Percentiles rank a stretch among this genome's conserved stretches.
Conservation (phyloP, 1,139 yeast genomes). For the Candida glucosophila region DNA sequence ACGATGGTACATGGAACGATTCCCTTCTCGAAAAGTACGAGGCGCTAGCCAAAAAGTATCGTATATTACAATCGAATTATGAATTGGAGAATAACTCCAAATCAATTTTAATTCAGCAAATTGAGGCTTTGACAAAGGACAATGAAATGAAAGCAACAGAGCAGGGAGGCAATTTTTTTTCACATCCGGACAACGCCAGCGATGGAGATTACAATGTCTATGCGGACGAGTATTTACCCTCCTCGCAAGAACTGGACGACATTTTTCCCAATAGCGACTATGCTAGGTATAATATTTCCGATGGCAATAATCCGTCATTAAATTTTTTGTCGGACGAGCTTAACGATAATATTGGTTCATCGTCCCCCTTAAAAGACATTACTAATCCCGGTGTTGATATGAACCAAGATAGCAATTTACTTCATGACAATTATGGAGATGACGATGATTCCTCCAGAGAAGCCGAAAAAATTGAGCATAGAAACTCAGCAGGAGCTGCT, state of each 20-base stretch:
- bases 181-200: conserved; percentile 14
- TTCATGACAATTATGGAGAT: no score
- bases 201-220: conserved; percentile 11
- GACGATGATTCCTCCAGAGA: no score
- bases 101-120: conserved; percentile 44
- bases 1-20: conserved; percentile 6
- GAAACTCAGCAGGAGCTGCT: no score
- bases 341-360: conserved; percentile 8
- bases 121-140: conserved; percentile 39
- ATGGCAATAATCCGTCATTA: no score
- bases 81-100: conserved; percentile 45
- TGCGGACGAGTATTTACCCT: conserved; percentile 6
- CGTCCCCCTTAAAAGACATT: conserved; percentile 25
- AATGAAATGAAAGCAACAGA: conserved; percentile 17
- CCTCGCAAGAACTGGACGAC: no score
- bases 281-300: no score
- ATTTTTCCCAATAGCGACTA: no score
- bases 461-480: no score
- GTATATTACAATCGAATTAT: conserved; percentile 30
- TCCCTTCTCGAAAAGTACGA: conserved; percentile 16
- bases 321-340: conserved; percentile 17
- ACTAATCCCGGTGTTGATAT: conserved; percentile 10
- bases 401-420: conserved; percentile 15
- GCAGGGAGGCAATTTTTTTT: conserved; percentile 7
- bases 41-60: conserved; percentile 27